phyloP scores from a whole-genome alignment of 768 basidiomycete genomes.

The Lepiota venenata region DNA sequence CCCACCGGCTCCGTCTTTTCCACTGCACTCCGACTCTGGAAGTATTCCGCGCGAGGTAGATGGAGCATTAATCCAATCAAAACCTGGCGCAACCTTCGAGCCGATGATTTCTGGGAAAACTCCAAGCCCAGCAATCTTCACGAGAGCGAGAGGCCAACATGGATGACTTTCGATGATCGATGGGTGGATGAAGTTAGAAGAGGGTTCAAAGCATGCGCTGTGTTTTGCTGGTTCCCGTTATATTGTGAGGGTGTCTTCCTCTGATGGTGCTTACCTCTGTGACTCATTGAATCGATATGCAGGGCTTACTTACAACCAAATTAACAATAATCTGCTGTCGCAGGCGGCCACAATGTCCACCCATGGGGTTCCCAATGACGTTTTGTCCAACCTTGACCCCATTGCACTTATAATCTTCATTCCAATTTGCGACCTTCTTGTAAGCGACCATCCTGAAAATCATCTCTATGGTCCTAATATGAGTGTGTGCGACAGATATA shows the following conservation, averaged over 20 bases:
- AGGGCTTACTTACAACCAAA: constrained; percentile 72
- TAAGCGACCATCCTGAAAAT: constrained; percentile 16
- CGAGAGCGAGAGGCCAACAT: constrained; percentile 40
- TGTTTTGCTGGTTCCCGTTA: constrained; percentile 61
- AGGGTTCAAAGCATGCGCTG: constrained; percentile 68
- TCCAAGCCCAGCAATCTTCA: constrained; percentile 62
- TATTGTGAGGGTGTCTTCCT: constrained; percentile 47
- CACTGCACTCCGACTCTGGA: constrained; percentile 44
- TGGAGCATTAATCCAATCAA: constrained; percentile 55
- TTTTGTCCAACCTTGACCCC: constrained; percentile 77
- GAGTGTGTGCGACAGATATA: constrained; percentile 31
- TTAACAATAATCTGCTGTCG: constrained; percentile 75
- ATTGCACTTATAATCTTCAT: constrained; percentile 70
- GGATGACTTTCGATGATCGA: constrained; percentile 77
- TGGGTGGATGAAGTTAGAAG: constrained; percentile 79
- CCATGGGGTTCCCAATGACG: constrained; percentile 71
- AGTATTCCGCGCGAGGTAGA: constrained; percentile 34
- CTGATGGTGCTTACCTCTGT: neutral
- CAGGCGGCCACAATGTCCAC: constrained; percentile 80
- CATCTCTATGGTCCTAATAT: neutral
- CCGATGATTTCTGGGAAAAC: constrained; percentile 68
- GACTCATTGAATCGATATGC: neutral
- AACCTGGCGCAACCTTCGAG: constrained; percentile 45
- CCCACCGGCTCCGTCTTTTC: constrained; percentile 65
- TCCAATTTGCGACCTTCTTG: constrained; percentile 60